Base-by-base conservation (phyloP, 164 flowering plant species). In the Dillenia turbinata region DNA sequence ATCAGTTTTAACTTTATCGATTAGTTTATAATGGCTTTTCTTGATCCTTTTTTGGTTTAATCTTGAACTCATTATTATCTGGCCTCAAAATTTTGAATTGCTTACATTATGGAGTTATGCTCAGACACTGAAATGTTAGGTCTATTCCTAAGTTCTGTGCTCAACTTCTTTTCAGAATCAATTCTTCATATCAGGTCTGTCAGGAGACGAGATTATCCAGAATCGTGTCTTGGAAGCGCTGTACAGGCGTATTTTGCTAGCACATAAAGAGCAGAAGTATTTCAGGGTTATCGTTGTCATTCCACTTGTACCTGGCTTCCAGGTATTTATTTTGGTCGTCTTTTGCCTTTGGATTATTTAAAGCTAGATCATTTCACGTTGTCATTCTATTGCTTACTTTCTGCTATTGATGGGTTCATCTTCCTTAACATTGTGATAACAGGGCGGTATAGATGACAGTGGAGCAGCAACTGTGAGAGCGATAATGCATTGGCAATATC, bases 381-480 rank as follows among this genome's bases (percentile, higher is more conserved):
- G 22, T 1, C 1, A 19, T 19, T 19, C 22, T 19, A 19, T 19
- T 19, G 22, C 22, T 19, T 19, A 19, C n/a, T 11, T 47, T 56
- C 26, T 19, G 44, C 11, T 22, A 5, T 14, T 54, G 10, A 26
- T 6, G 5, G 10, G n/a, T 12, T 48, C 4, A 16, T 15, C 56
- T 44, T 67, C 3, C 5, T 61, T 59, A 24, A 3, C 33, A 44
- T 71, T 57, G 22, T 33, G 40, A 33, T 57, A 17, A 67, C 81
- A 94, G 99, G 99, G 97, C 16, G 99, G 99, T 64, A 52, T 92
- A 63, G 99, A 95, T 78, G 99, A 95, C 78, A 80, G 80, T 66
- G 99, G 97, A 64, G 99, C 99, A 8, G 99, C 99, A 62, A 86
- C 99, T 59, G 96, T 95, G 54, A 82, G 97, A 81, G 97, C 99